phyloP scores from a whole-genome alignment of 2,329 filamentous ascomycete species.

The Elsinoe ampelina region DNA sequence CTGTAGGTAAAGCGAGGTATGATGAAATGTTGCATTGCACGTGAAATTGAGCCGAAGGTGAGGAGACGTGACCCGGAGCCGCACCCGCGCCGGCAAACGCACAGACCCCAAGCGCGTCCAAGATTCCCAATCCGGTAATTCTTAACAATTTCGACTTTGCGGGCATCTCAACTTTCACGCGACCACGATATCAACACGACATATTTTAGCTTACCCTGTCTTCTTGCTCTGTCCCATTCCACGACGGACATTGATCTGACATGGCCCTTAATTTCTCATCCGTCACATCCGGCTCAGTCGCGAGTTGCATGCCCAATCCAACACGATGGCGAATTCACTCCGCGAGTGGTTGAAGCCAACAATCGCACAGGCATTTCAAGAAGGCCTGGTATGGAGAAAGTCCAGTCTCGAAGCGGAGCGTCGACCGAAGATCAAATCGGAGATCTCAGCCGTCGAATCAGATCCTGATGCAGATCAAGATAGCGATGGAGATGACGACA shows the following conservation, averaged over 20 bases:
- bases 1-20: neutral
- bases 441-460: conserved; percentile 17
- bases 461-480: conserved; percentile 11
- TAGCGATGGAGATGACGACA: neutral
- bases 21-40: neutral
- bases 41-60: neutral
- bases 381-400: conserved; percentile 23
- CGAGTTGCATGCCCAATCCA: neutral
- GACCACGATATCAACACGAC: neutral
- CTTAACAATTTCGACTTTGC: neutral
- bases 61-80: neutral
- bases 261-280: too few species aligned
- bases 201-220: neutral
- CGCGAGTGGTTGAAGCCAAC: conserved; percentile 23
- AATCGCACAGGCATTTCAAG: conserved; percentile 21
- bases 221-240: neutral
- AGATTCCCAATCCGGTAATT: neutral
- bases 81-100: neutral
- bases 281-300: too few species aligned
- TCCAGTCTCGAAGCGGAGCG: neutral
- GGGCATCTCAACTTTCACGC: neutral
- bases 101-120: neutral
- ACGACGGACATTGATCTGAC: too few species aligned
- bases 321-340: conserved; percentile 16
- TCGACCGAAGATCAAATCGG: conserved; percentile 19